Evolutionary conservation across 768 basidiomycete species (phyloP), one percentile per base, ranked within the genome.

Genomic region (Kwoniella sp.): DNA sequence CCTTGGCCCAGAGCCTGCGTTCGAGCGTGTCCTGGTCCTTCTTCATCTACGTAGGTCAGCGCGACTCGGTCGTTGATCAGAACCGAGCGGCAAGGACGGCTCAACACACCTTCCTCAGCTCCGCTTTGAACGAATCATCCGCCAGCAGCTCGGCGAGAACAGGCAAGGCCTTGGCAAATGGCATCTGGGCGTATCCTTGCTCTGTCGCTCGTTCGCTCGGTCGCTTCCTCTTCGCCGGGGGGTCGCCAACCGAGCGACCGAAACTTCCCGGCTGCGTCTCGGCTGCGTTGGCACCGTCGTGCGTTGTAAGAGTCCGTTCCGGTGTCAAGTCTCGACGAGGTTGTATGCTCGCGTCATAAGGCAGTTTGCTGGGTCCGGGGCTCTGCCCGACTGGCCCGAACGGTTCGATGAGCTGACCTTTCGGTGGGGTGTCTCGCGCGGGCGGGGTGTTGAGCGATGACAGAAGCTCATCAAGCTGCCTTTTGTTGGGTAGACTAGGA

Each of bases 21-120:
- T 70, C 68, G 1, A 70, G 52, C 11, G 60, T 43, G 41, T 70
- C 63, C 42, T 70, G 68, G 11, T 70, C 68, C 6, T 51, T 58
- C 40, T 70, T 70, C 65, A 70, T 65, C 68, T 69, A 34, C 4
- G 31, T 19, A 28, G 15, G 23, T 32, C 19, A 17, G 33, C n/a
- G 15, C 26, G 33, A 27, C 23, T 37, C 17, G 3, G 20, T 17
- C 3, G 22, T 5, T 25, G 12, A 19, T 33, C 14, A 5, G n/a
- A 23, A 15, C 22, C 37, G 20, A 48, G 17, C 3, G 43, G 15
- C 19, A 8, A 26, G 14, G n/a, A n/a, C n/a, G n/a, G n/a, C n/a
- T n/a, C n/a, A n/a, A 60, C 60, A 20, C 39, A 69, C 67, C 54
- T 62, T 64, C 23, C 49, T 55, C 22, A 70, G 31, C 41, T 70